A percentile compares a stretch with the other conserved stretches of the same genome.
Conservation (phyloP, 495 filamentous ascomycete species). For the Annulohypoxylon bovei region DNA sequence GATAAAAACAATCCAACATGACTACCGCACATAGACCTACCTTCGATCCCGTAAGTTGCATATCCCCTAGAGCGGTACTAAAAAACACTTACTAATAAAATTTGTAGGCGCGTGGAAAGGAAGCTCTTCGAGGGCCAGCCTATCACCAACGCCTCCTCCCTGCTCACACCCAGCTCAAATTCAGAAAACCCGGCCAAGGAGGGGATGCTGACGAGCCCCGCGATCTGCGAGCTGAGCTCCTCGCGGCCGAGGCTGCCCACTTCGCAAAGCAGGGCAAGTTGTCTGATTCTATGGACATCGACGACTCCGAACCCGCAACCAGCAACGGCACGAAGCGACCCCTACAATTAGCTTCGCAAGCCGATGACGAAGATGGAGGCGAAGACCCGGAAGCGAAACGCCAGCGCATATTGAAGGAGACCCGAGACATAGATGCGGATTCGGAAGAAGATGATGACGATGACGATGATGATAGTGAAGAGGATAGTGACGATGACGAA, state of each 20-base stretch:
- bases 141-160: slow-evolving; percentile 97
- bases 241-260: slow-evolving; percentile 87
- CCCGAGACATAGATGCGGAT: slow-evolving; percentile 90
- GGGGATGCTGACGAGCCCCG: slow-evolving; percentile 80
- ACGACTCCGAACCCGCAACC: slow-evolving; percentile 51
- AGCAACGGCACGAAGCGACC: slow-evolving; percentile 69
- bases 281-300: slow-evolving; percentile 42
- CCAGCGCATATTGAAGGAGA: slow-evolving; percentile 86
- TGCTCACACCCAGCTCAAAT: slow-evolving; percentile 90
- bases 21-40: slow-evolving; percentile 89
- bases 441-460: slow-evolving; percentile 71
- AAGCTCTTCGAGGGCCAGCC: slow-evolving; percentile 90
- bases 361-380: slow-evolving; percentile 48
- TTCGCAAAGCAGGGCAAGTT: slow-evolving; percentile 76
- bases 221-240: slow-evolving; percentile 90
- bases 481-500: slow-evolving; percentile 78
- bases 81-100: slow-evolving; percentile 24
- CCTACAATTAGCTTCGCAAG: slow-evolving; percentile 58
- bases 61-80: neutral
- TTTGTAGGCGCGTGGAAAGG: slow-evolving; percentile 86
- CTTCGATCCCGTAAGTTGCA: slow-evolving; percentile 80
- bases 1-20: slow-evolving; percentile 57
- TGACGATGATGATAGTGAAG: slow-evolving; percentile 78
- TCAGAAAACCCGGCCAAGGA: slow-evolving; percentile 88
- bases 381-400: slow-evolving; percentile 83